Evolutionary conservation across 108 stramenopile genomes (phyloP), one percentile per base, ranked within the genome.

Genomic region (Skeletonema grethae): DNA sequence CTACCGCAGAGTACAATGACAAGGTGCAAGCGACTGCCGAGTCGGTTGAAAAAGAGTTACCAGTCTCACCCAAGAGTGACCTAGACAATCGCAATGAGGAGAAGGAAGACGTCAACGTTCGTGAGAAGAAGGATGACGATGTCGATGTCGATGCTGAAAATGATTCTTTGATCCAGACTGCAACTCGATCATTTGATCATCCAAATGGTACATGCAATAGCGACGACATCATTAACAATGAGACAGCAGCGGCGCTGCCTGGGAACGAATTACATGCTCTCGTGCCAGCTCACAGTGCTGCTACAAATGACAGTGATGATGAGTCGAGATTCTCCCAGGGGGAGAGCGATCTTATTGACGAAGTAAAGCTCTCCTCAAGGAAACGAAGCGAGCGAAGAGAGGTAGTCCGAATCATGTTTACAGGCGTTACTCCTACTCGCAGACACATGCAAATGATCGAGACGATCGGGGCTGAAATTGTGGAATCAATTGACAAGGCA

Each of bases 401-500:
- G 7, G 18, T 58, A n/a, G 57, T 81, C 43, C 63, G 80, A 43
- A 61, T 81, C 22, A 81, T 81, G 57, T 77, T 81, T 36, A 81
- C 80, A 0, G 80, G 81, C 3, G 57, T 82, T 36, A 77, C 76
- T 31, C 61, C 77, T 15, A 82, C 81, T 45, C 59, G 53, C 65
- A 64, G 61, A 25, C 81, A 73, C 36, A 73, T 61, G 50, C 56
- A 86, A 83, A 84, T 84, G 80, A 70, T 88, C 46, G 75, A 86
- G 41, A 61, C 72, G 15, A 85, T 88, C 59, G 87, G 87, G 24
- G 87, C 85, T 11, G 73, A 77, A 22, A 63, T 86, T 25, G 56
- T 89, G 1, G 85, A 86, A 43, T 73, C 64, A 15, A 57, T 86
- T n/a, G 79, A 85, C 12, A 82, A 86, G 41, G 84, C 88, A 39